phyloP scores from a whole-genome alignment of 768 basidiomycete genomes.

The Leccinum disarticulatum region DNA sequence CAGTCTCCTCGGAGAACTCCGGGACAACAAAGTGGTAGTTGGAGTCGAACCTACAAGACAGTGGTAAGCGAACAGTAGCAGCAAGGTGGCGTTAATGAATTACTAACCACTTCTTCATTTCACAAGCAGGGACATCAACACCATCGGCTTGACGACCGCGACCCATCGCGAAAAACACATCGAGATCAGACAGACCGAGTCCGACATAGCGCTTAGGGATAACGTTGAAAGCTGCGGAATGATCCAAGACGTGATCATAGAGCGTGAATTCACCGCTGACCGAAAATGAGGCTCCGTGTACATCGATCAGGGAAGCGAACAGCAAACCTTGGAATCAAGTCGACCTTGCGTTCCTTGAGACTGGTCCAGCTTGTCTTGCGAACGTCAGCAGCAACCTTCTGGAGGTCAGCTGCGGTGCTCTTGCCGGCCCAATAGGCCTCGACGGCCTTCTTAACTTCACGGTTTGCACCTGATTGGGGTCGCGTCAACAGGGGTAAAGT shows the following conservation, averaged over 20 bases:
- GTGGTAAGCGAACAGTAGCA: neutral
- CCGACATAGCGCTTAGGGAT: constrained; percentile 93
- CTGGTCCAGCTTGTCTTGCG: constrained; percentile 86
- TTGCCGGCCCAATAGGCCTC: constrained; percentile 99
- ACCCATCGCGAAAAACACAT: constrained; percentile 98
- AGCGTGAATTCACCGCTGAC: constrained; percentile 95
- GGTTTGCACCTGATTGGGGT: constrained; percentile 68
- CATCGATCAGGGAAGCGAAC: constrained; percentile 5
- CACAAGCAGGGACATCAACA: constrained; percentile 94
- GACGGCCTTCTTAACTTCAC: constrained; percentile 96
- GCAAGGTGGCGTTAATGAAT: neutral
- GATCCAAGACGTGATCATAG: constrained; percentile 98
- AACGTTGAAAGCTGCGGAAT: constrained; percentile 93
- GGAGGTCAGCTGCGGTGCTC: constrained; percentile 81
- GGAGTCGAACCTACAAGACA: constrained; percentile 79
- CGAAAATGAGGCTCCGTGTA: constrained; percentile 16
- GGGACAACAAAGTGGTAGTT: constrained; percentile 99
- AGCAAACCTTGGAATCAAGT: constrained; percentile 85
- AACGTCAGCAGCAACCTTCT: constrained; percentile 82
- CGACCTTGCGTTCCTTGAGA: constrained; percentile 83
- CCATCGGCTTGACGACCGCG: constrained; percentile 94
- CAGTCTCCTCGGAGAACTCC: constrained; percentile 84
- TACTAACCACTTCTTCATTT: constrained; percentile 99
- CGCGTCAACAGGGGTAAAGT: constrained; percentile 4
- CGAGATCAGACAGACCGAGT: constrained; percentile 82